Evolutionary conservation across 2,329 filamentous ascomycete species (phyloP), one percentile per base, ranked within the genome.

Genomic region (Colletotrichum agaves): DNA sequence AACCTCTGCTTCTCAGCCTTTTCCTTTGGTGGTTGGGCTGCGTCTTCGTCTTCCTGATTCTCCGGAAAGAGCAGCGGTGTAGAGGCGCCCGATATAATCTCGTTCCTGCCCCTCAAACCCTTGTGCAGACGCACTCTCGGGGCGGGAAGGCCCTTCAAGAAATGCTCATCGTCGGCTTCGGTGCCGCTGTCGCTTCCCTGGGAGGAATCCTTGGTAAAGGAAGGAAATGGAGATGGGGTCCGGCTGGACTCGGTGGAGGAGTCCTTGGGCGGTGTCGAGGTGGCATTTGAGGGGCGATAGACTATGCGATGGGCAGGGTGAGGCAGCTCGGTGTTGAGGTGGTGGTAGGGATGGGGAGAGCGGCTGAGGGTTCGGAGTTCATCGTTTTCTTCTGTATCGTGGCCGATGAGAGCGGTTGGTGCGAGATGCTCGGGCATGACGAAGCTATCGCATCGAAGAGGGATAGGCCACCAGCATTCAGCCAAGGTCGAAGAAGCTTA

Each of bases 81-180:
- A 2, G 86, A 85, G 3, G 82, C 75, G 6, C 85, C 85, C 0
- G 88, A 90, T 2, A 85, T 73, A 3, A 74, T 75, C 73, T 85
- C 89, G 72, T 87, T 84, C 66, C 78, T 79, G 66, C 87, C 90
- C 67, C 91, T 87, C 55, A 97, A 78, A 7, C 94, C 94, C 80
- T 97, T 98, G 75, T 92, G 90, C 35, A 88, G 84, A 69, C 89
- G 87, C 8, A 85, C 73, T n/a, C 86, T 90, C 2, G 94, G 92
- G 3, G 94, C 93, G 1, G 95, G 94, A 21, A 98, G 81, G 0
- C 94, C 92, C 77, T 91, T 96, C 63, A 97, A 83, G 72, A 95
- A 90, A 70, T 94, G 92, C 78, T 98, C 95, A 80, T 98, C 95
- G 74, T 98, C 95, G 43, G 95, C 95, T 77, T 98, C 95, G 17